Evolutionary conservation across 169 alveolate genomes (phyloP).

Genomic region (Cryptosporidium felis): DNA sequence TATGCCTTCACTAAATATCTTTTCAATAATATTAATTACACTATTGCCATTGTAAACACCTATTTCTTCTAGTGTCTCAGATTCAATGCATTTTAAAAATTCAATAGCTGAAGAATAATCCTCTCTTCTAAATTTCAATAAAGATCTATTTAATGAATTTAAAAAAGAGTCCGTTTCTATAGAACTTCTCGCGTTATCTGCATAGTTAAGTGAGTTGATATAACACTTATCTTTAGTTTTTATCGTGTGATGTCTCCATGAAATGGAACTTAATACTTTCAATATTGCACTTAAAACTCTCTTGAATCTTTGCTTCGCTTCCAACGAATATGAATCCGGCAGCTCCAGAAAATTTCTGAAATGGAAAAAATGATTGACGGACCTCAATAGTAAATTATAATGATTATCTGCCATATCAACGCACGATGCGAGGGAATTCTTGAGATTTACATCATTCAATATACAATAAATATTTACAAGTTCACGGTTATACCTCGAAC

Average conservation of each 20-base stretch:
- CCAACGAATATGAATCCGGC: neutral
- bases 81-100: neutral
- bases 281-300: slow-evolving; percentile 39
- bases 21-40: neutral
- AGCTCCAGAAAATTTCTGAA: neutral
- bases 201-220: slow-evolving; percentile 2
- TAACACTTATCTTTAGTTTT: neutral
- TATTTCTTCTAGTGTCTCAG: neutral
- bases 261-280: slow-evolving; percentile 39
- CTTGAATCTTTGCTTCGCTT: slow-evolving; percentile 12
- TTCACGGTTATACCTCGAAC: slow-evolving; percentile 16
- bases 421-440: slow-evolving; percentile 35
- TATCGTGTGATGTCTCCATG: slow-evolving; percentile 46
- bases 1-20: neutral
- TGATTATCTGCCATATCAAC: slow-evolving; percentile 54
- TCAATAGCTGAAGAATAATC: slow-evolving; percentile 13
- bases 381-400: neutral
- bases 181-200: neutral
- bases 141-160: slow-evolving; percentile 7
- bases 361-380: slow-evolving; percentile 2
- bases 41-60: neutral
- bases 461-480: neutral
- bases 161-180: neutral
- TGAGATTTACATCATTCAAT: slow-evolving; percentile 40
- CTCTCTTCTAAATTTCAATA: neutral